These are phyloP conservation scores for Pythium inflatum DNA, from an alignment of 352 stramenopile species.

Conservation along the genomic window DNA sequence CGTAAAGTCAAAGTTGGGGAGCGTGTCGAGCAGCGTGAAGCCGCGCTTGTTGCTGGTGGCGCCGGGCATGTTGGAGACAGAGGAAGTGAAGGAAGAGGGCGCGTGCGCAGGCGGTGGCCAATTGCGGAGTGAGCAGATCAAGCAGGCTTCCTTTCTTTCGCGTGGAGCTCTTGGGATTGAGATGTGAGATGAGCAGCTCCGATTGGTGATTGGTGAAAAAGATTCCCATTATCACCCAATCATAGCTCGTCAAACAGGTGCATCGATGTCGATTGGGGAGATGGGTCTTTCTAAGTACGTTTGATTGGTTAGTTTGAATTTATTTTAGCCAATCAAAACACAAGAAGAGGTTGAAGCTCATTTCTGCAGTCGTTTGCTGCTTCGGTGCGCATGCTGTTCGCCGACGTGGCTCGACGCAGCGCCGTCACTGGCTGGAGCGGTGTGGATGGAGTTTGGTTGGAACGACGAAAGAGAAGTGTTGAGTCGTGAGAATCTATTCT, in stretches of 20 bases:
- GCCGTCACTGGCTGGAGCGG: too few species aligned
- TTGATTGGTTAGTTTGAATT: constrained; percentile 22
- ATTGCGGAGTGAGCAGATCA: constrained; percentile 15
- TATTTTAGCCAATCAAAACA: constrained; percentile 11
- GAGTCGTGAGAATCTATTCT: too few species aligned
- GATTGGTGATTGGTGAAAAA: constrained; percentile 2
- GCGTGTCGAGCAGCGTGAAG: constrained; percentile 58
- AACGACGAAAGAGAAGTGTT: too few species aligned
- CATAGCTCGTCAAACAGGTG: not conserved
- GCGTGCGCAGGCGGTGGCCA: not conserved
- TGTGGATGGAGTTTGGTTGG: too few species aligned
- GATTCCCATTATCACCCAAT: constrained; percentile 6
- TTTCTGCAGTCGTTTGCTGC: too few species aligned
- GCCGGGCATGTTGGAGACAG: constrained; percentile 16
- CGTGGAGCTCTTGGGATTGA: not conserved
- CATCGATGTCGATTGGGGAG: constrained; percentile 22
- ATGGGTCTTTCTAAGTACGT: constrained; percentile 11
- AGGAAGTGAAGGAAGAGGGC: not conserved
- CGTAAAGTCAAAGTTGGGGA: constrained; percentile 65
- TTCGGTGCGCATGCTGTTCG: too few species aligned
- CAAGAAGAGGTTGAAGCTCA: not conserved
- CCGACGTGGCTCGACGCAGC: too few species aligned
- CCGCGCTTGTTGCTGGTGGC: constrained; percentile 42
- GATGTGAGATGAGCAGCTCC: constrained; percentile 1
- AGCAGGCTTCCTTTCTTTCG: not conserved